A percentile compares a stretch with the other conserved stretches of the same genome.
Conservation (phyloP, 208 protist species). For the Trichomonas tenax region DNA sequence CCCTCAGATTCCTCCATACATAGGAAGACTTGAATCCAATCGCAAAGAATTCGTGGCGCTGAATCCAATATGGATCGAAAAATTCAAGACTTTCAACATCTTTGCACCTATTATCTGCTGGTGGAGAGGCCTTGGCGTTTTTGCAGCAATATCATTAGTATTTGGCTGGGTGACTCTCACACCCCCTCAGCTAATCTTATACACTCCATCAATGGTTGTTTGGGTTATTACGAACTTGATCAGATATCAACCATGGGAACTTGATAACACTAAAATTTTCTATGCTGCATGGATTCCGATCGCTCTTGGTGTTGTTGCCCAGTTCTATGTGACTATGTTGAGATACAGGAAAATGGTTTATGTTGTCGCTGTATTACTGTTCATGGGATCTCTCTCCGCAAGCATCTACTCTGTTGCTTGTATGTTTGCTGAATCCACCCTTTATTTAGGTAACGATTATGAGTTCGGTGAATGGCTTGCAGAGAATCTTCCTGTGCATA, state of each 20-base stretch:
- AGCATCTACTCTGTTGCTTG: background rate
- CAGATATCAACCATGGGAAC: background rate
- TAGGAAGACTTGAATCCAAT: background rate
- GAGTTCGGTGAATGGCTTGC: background rate
- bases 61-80: background rate
- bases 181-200: background rate
- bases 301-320: background rate
- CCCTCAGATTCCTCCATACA: background rate
- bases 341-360: background rate
- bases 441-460: background rate
- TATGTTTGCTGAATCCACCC: background rate
- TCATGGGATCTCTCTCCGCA: background rate
- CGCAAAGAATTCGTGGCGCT: background rate
- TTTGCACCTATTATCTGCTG: background rate
- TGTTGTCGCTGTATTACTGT: background rate
- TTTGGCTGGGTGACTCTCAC: background rate
- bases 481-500: background rate
- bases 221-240: background rate
- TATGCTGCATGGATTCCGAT: background rate
- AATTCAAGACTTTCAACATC: background rate
- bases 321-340: background rate
- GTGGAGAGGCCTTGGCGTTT: background rate
- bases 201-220: background rate
- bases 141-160: background rate
- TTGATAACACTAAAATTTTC: constrained; percentile 7